Evolutionary conservation across 306 rosid species (phyloP), one percentile per base, ranked within the genome.

Genomic region (Cucurbita moschata): DNA sequence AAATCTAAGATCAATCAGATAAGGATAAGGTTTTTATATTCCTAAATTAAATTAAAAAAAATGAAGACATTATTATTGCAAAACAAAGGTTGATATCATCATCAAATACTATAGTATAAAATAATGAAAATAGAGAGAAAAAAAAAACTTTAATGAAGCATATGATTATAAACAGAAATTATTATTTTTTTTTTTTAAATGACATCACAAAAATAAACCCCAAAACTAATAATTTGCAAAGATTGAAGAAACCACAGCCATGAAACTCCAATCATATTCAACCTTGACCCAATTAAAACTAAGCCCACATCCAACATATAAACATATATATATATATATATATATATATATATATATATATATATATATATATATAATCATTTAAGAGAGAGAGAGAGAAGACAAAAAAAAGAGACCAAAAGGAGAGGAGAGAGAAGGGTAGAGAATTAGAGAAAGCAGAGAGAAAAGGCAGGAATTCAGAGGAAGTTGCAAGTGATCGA

Each of bases 181-280:
- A 40, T 5, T 12, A 49, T 13, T 16, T 6, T 6, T 16, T 16
- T n/a, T 16, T 0, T n/a, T n/a, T n/a, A 37, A 14, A 38, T 61
- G 68, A 61, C 69, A 38, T 38, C 69, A 62, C 21, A 38, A 38
- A 62, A 39, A 3, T 38, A 38, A 35, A 7, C 23, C 21, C 4
- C 4, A 37, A 61, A 61, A 61, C 21, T 15, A 61, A 61, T 61
- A 37, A 61, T 61, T 37, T 61, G 67, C 23, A 7, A 14, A 15
- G 2, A 37, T 39, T 62, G 49, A 38, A 62, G 47, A 47, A 69
- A 49, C 56, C 73, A 69, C 58, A 69, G 14, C 58, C 73, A 69
- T 69, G 73, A 69, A 69, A 69, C 7, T 30, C 44, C 57, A 69
- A 69, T 69, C 73, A 69, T 42, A 64, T 64, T 64, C 5, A 64